Conservation (phyloP, 176 grass and related monocot species). For the Triticum aestivum region IWGSC_CS_RefSeq_v2.1 NC_057799.1:356888196-356888695, state of each 20-base stretch:
- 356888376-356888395: constrained; percentile 14
- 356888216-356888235: not conserved
- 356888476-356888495: constrained; percentile 48
- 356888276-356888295: not conserved
- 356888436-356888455: not conserved
- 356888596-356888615: constrained; percentile 30
- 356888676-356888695: constrained; percentile 10
- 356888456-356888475: constrained; percentile 44
- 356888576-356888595: constrained; percentile 46
- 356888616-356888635: constrained; percentile 16
- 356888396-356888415: constrained; percentile 44
- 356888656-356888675: constrained; percentile 25
- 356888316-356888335: not conserved
- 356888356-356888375: constrained; percentile 46
- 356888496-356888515: constrained; percentile 27
- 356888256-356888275: not conserved
- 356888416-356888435: not conserved
- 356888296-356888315: no score
- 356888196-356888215: not conserved
- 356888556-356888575: constrained; percentile 24
- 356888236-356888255: not conserved
- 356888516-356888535: constrained; percentile 58
- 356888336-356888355: not conserved
- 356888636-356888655: not conserved
- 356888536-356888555: constrained; percentile 35